Evolutionary conservation across 2,329 filamentous ascomycete species (phyloP), one percentile per base, ranked within the genome.

Genomic region (Neopestalotiopsis sp.): DNA sequence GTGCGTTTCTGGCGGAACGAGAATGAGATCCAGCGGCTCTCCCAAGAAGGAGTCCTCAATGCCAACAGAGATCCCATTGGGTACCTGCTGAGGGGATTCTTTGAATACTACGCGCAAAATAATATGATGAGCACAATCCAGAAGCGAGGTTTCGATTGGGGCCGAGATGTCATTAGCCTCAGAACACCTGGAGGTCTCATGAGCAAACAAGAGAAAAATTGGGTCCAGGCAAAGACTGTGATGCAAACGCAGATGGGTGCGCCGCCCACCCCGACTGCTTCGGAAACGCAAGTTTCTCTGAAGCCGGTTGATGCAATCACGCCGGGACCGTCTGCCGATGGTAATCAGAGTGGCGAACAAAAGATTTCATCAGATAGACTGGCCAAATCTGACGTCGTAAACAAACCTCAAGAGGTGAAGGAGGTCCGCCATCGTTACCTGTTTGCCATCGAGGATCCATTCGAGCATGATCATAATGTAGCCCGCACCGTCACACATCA

Each of bases 391-490:
- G 70, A 74, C 7, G 68, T 72, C 17, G 28, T 65, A 9, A 28
- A 74, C 3, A 82, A 81, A 65, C 71, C 77, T 12, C 76, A 76
- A 5, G 84, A 87, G 40, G 75, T 87, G 65, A 93, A 92, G 73
- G 92, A 94, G 75, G 87, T 95, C 14, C 89, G 92, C 2, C 89
- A 94, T 75, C 89, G 94, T 13, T 97, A 94, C 78, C 86, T 97
- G 4, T 92, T 97, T 73, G 93, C 94, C 40, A 95, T 98, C 70
- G 95, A 97, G 77, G 95, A 97, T 78, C 95, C 95, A 0, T 97
- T 97, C 75, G 94, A 97, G 81, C 81, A 90, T 2, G 91, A 94
- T 56, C 94, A 97, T 80, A 98, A 97, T 74, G 92, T 97, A 42
- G 95, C 93, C 3, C 86, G 94, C 64, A 97, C 94, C 0, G 94